Percentiles rank a stretch among this genome's conserved stretches.
Evolutionary conservation across 108 stramenopile species (phyloP).

Genomic region (Nitzschia sp.): DNA sequence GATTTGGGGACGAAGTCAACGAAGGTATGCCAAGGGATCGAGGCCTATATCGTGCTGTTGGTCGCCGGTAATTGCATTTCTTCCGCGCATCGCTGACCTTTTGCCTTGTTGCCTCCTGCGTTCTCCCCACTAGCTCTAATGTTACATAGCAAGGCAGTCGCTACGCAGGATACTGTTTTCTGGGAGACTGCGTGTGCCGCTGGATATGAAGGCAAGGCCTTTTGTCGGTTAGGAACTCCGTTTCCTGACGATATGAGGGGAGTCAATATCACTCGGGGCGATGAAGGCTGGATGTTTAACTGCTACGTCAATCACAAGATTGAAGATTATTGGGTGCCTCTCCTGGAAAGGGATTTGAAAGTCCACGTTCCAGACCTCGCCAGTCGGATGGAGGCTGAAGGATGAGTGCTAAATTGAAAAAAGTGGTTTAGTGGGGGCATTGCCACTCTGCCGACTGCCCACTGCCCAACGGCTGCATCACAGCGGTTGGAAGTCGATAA

Average conservation of each 20-base stretch:
- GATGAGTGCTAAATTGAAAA: too few species aligned
- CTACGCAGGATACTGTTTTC: conserved; percentile 58
- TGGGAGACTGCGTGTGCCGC: conserved; percentile 45
- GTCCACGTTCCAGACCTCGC: conserved; percentile 37
- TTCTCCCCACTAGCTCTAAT: conserved; percentile 48
- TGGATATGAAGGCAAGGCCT: conserved; percentile 11
- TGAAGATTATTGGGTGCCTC: conserved; percentile 69
- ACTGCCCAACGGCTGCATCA: too few species aligned
- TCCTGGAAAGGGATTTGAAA: conserved; percentile 47
- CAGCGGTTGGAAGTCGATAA: too few species aligned
- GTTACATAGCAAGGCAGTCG: conserved; percentile 88
- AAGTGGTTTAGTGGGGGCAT: background rate
- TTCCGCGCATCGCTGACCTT: background rate
- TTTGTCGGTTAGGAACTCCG: conserved; percentile 67
- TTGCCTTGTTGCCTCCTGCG: background rate
- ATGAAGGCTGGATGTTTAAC: conserved; percentile 73
- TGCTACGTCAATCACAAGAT: conserved; percentile 80
- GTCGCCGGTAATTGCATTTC: background rate
- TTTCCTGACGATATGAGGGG: conserved; percentile 45
- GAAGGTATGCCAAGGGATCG: too few species aligned
- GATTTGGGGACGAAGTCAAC: conserved; percentile 67
- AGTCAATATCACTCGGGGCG: conserved; percentile 14
- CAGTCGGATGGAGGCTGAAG: conserved; percentile 2
- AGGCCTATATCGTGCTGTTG: background rate
- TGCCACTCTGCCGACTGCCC: too few species aligned